Conservation (phyloP, 2,329 filamentous ascomycete species). For the Paraconiothyrium sp. region DNA sequence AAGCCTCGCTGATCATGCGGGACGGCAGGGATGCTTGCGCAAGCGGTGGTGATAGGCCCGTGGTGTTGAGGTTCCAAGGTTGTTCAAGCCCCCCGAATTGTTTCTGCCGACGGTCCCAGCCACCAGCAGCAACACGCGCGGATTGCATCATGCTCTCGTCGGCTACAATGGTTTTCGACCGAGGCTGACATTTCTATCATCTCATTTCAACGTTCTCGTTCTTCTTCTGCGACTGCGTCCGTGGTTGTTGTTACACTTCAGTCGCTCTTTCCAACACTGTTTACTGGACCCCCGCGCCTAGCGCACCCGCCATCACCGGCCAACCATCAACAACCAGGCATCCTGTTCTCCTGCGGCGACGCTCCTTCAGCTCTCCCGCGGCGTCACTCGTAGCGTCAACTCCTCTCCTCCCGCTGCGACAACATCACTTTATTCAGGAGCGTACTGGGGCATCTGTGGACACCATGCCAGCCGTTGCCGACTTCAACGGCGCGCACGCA, state of each 20-base stretch:
- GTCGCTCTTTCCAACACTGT: slow-evolving; percentile 20
- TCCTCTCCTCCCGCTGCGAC: slow-evolving; percentile 6
- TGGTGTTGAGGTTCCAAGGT: slow-evolving; percentile 21
- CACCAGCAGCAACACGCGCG: slow-evolving; percentile 27
- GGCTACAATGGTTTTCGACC: slow-evolving; percentile 14
- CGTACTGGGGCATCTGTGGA: not conserved
- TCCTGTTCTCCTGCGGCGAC: slow-evolving; percentile 22
- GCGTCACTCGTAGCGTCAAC: slow-evolving; percentile 20
- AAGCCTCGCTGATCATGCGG: slow-evolving; percentile 11
- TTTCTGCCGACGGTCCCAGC: slow-evolving; percentile 33
- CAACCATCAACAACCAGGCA: slow-evolving; percentile 22
- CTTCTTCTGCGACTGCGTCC: slow-evolving; percentile 16
- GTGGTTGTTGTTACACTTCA: not conserved
- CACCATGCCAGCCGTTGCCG: slow-evolving; percentile 42
- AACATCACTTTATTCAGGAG: slow-evolving; percentile 6
- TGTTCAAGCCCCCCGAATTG: slow-evolving; percentile 34
- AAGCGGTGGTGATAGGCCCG: slow-evolving; percentile 13
- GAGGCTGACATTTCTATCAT: slow-evolving; percentile 23
- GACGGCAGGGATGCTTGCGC: slow-evolving; percentile 8
- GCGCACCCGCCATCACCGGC: slow-evolving; percentile 35
- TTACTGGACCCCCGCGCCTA: slow-evolving; percentile 28
- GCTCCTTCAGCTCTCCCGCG: slow-evolving; percentile 21
- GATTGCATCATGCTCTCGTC: slow-evolving; percentile 44
- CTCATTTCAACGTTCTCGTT: slow-evolving; percentile 17
- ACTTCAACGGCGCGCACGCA: slow-evolving; percentile 29